Evolutionary conservation across 345 rosid species (phyloP).

Genomic region (Noccaea bulbosa): DNA sequence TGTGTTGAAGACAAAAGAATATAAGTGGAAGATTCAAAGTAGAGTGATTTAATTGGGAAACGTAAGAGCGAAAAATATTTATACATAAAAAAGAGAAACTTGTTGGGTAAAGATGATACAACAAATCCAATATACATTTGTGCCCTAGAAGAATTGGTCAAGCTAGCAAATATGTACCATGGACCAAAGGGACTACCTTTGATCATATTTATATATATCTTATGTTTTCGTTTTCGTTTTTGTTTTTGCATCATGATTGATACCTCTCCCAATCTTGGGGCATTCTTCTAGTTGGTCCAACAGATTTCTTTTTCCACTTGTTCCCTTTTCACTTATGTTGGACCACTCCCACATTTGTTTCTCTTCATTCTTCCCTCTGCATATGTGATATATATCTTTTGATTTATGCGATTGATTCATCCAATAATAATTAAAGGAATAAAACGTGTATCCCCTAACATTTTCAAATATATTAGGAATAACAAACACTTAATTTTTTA

Average conservation of each 20-base stretch:
- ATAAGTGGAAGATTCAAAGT: slow-evolving; percentile 46
- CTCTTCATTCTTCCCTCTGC: not conserved
- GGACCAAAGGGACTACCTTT: slow-evolving; percentile 48
- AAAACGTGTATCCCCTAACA: not conserved
- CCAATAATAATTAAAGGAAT: slow-evolving; percentile 1
- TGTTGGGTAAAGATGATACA: slow-evolving; percentile 48
- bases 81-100: slow-evolving; percentile 21
- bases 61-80: slow-evolving; percentile 21
- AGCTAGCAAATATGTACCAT: slow-evolving; percentile 44
- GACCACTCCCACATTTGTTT: slow-evolving; percentile 39
- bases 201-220: slow-evolving; percentile 37
- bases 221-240: slow-evolving; percentile 23
- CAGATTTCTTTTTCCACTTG: slow-evolving; percentile 18
- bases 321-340: slow-evolving; percentile 34
- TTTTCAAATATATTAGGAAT: not conserved
- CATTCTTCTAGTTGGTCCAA: slow-evolving; percentile 48
- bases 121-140: slow-evolving; percentile 43
- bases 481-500: too few species aligned
- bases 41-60: slow-evolving; percentile 37
- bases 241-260: slow-evolving; percentile 38
- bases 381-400: not conserved
- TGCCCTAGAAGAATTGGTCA: slow-evolving; percentile 44
- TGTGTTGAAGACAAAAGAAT: slow-evolving; percentile 45
- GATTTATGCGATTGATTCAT: not conserved
- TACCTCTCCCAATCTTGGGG: slow-evolving; percentile 59